Percentiles rank a stretch among this genome's conserved stretches.
phyloP scores from a whole-genome alignment of 1,139 yeast species.

The Yamadazyma diospyri region DNA sequence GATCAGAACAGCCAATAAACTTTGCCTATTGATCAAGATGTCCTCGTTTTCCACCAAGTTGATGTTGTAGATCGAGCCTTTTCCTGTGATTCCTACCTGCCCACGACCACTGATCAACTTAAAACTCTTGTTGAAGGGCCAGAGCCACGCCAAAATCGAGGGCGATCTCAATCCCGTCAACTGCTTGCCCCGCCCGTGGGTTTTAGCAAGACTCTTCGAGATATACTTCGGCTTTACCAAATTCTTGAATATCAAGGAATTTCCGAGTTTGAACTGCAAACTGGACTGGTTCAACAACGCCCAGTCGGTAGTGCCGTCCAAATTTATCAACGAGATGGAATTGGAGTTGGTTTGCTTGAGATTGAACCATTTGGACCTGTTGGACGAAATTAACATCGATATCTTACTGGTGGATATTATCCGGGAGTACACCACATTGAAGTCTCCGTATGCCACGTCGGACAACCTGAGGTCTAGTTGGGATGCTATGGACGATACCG shows the following conservation, averaged over 20 bases:
- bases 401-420: slow-evolving; percentile 48
- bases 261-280: slow-evolving; percentile 51
- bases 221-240: slow-evolving; percentile 39
- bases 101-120: slow-evolving; percentile 57
- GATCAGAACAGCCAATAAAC: slow-evolving; percentile 50
- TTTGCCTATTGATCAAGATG: slow-evolving; percentile 42
- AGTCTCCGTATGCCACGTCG: slow-evolving; percentile 40
- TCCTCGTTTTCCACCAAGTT: slow-evolving; percentile 46
- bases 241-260: slow-evolving; percentile 38
- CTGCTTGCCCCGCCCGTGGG: not conserved
- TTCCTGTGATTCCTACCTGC: slow-evolving; percentile 51
- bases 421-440: slow-evolving; percentile 40
- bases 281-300: slow-evolving; percentile 48
- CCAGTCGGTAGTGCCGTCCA: slow-evolving; percentile 64
- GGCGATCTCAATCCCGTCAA: slow-evolving; percentile 7
- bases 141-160: slow-evolving; percentile 5
- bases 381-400: slow-evolving; percentile 34
- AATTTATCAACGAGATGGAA: slow-evolving; percentile 24
- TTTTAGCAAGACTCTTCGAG: slow-evolving; percentile 30
- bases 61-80: slow-evolving; percentile 53
- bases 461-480: slow-evolving; percentile 34
- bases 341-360: slow-evolving; percentile 16
- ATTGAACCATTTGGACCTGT: slow-evolving; percentile 16
- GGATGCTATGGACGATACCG: slow-evolving; percentile 24
- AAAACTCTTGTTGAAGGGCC: slow-evolving; percentile 28